Evolutionary conservation across 768 basidiomycete species (phyloP), one percentile per base, ranked within the genome.

Genomic region (Serendipita indica): DNA sequence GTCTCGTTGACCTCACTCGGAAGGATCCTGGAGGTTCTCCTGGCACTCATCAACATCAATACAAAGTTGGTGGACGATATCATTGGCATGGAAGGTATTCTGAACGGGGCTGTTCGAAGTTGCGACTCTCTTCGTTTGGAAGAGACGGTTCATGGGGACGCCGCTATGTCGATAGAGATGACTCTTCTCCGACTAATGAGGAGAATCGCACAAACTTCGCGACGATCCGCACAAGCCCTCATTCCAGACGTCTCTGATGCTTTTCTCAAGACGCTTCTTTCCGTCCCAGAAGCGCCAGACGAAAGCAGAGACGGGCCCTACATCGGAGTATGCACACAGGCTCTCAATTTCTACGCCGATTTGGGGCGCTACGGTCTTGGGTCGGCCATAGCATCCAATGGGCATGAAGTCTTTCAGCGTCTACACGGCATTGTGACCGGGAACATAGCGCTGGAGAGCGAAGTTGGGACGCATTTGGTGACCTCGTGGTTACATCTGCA

Each of bases 281-380:
- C 74, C 54, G 73, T 79, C 25, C 86, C 82, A 30, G 64, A 74
- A 22, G 63, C 70, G 39, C 30, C 41, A 33, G 62, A 33, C n/a
- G 41, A 28, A n/a, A 4, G 41, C 16, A n/a, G n/a, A n/a, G 27
- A n/a, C 4, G 41, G 16, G 6, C 16, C 16, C 41, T 37, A 10
- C 35, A 10, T 43, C 41, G n/a, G 3, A 3, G 41, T 90, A 16
- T 73, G 85, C 14, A 69, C 70, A 1, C 71, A 70, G 30, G 85
- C 83, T 0, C 71, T 98, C 22, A 72, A 70, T 3, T 71, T 91
- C 13, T 91, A 88, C 69, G 66, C 73, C 0, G 65, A 71, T 2
- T 74, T 96, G 6, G 89, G 81, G 0, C 73, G 77, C 1, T 98
- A 94, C 63, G 93, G 93, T 0, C 67, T 94, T 1, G 84, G 83